A percentile compares a stretch with the other conserved stretches of the same genome.
These are phyloP conservation scores for Solanum chacoense DNA, from an alignment of 305 asterid genomes.

Conservation along the genomic window DNA sequence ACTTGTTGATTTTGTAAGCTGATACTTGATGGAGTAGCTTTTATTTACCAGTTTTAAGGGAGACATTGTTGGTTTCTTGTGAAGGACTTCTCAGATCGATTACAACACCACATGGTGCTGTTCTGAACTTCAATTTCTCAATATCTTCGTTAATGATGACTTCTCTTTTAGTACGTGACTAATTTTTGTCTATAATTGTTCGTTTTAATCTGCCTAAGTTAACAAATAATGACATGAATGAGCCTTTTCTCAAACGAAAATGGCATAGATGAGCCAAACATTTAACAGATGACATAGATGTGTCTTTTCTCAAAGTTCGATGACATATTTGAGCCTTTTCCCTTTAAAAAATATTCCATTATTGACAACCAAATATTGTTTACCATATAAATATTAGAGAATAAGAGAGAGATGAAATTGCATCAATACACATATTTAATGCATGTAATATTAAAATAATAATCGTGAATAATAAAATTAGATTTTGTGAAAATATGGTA, in stretches of 20 bases:
- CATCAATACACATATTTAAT: not conserved
- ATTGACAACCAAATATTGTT: not conserved
- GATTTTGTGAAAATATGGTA: not conserved
- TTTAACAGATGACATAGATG: no score
- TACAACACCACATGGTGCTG: no score
- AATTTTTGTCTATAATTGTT: no score
- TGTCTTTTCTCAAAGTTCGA: not conserved
- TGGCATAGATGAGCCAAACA: not conserved
- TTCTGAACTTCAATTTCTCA: no score
- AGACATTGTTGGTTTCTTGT: not conserved
- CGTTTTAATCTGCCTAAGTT: no score
- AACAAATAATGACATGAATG: no score
- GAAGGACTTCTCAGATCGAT: no score
- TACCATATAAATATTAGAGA: not conserved
- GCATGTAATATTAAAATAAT: not conserved
- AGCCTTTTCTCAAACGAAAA: not conserved
- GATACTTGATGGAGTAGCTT: not conserved
- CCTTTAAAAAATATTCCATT: not conserved
- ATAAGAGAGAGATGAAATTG: not conserved
- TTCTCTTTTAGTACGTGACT: no score
- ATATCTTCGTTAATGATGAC: no score
- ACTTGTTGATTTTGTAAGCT: not conserved
- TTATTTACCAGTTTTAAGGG: not conserved
- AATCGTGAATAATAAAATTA: no score
- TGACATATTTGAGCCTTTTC: not conserved